Conservation (phyloP, 2,329 filamentous ascomycete species). For the Exserohilum turcica region DNA sequence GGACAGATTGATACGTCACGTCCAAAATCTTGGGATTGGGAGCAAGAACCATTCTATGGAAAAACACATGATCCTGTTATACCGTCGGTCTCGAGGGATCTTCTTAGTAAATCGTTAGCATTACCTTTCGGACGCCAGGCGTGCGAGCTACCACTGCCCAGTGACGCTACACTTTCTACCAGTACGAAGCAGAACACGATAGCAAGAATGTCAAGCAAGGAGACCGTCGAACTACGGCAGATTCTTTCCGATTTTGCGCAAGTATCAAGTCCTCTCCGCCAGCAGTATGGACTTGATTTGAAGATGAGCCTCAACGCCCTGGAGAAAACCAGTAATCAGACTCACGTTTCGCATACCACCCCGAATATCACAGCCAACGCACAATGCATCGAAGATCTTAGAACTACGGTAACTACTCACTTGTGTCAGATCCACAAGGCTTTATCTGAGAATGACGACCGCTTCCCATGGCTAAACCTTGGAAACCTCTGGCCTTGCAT, state of each 20-base stretch:
- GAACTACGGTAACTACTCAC: constrained; percentile 14
- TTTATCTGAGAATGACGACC: constrained; percentile 24
- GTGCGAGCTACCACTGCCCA: not conserved
- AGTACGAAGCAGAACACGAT: not conserved
- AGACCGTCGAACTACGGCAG: constrained; percentile 25
- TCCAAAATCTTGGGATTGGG: constrained; percentile 14
- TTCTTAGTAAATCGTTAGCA: constrained; percentile 15
- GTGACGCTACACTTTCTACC: not conserved
- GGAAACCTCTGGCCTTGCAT: constrained; percentile 54
- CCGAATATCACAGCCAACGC: constrained; percentile 5
- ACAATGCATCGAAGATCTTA: constrained; percentile 15
- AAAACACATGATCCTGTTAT: constrained; percentile 15
- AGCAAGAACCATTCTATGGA: constrained; percentile 19
- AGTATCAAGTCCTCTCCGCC: constrained; percentile 42
- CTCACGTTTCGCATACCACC: constrained; percentile 9
- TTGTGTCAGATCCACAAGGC: constrained; percentile 15
- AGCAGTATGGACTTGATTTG: constrained; percentile 46
- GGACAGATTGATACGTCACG: constrained; percentile 9
- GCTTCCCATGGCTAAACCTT: constrained; percentile 47
- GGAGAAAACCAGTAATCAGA: constrained; percentile 22
- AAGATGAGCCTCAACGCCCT: constrained; percentile 37
- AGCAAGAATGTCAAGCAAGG: constrained; percentile 6
- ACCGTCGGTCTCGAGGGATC: constrained; percentile 16
- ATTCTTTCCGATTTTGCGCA: constrained; percentile 41
- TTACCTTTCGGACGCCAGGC: not conserved